Evolutionary conservation across 1,284 basidiomycete species (phyloP), one percentile per base, ranked within the genome.

Genomic region (Mycena sp.): DNA sequence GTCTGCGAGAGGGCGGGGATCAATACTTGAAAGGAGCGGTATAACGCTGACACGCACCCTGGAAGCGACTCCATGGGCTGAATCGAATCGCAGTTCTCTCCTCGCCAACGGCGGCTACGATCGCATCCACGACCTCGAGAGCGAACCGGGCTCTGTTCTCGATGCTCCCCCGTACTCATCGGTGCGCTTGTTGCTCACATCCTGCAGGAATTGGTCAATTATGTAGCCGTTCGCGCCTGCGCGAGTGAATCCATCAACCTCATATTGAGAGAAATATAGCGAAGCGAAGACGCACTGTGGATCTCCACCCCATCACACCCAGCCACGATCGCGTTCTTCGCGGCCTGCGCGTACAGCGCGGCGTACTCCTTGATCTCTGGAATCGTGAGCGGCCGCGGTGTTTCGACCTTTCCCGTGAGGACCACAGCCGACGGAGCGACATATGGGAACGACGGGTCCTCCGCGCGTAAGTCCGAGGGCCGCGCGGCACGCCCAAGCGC

Each of bases 101-200:
- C 23, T 70, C 70, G 0, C 81, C 81, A 11, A 82, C 63, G 0
- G 73, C 75, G 5, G 73, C 67, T 10, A 67, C 68, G 1, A 81
- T 63, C 0, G 80, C 79, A 6, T 83, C 79, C 2, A 85, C 72
- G 14, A 85, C 74, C 67, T 76, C 76, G 63, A 83, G 26, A 71
- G 80, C 25, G 50, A 86, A 86, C 26, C 79, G 76, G 0, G 76
- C 68, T n/a, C 85, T 77, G 66, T 85, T 85, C 71, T 83, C 78
- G 49, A 83, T 61, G 4, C 77, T 78, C 9, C 85, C 4, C 85
- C 85, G 72, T 83, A 87, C 25, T 76, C 70, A 70, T 87, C 86
- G 6, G 81, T 83, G 38, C 84, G 80, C 26, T 79, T 75, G 74
- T 85, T 85, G 44, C 74, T 62, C 6, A 73, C 64, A 46, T 77